Percentiles rank a stretch among this genome's conserved stretches.
These are phyloP conservation scores for Talaromyces sp. DNA, from an alignment of 2,329 filamentous ascomycete genomes.

Conservation along the genomic window DNA sequence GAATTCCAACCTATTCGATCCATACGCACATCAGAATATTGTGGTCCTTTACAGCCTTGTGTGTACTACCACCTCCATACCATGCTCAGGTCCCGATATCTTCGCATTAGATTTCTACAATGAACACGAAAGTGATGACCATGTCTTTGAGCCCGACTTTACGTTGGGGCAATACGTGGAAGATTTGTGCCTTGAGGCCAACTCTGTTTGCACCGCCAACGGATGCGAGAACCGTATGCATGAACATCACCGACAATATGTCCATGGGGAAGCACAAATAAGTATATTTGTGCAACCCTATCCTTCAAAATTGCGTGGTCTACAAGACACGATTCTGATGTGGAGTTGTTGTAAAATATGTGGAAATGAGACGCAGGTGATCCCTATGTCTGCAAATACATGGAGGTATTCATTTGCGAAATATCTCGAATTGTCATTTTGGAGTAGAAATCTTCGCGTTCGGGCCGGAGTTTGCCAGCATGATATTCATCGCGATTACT, in stretches of 20 bases:
- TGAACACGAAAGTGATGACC: conserved; percentile 71
- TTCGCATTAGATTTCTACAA: conserved; percentile 91
- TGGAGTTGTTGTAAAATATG: conserved; percentile 97
- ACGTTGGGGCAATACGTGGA: conserved; percentile 95
- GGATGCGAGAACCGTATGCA: conserved; percentile 85
- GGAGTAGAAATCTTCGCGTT: conserved; percentile 79
- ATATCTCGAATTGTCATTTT: conserved; percentile 96
- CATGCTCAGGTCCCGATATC: conserved; percentile 87
- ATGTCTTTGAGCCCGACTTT: conserved; percentile 76
- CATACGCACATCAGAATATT: conserved; percentile 93
- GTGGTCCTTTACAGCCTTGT: conserved; percentile 91
- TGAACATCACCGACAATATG: conserved; percentile 93
- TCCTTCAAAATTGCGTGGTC: conserved; percentile 62
- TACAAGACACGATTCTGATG: conserved; percentile 82
- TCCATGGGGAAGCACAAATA: conserved; percentile 91
- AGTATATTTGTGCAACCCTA: conserved; percentile 84
- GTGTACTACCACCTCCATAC: conserved; percentile 89
- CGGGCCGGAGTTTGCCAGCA: conserved; percentile 78
- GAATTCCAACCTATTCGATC: conserved; percentile 86
- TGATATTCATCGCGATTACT: conserved; percentile 87
- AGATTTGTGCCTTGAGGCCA: conserved; percentile 74
- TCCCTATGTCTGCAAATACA: conserved; percentile 87
- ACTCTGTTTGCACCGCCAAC: conserved; percentile 75
- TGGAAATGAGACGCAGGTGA: conserved; percentile 82
- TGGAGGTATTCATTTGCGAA: conserved; percentile 99